phyloP scores from a whole-genome alignment of 1,284 basidiomycete species.

The Ceratobasidium sp. region DNA sequence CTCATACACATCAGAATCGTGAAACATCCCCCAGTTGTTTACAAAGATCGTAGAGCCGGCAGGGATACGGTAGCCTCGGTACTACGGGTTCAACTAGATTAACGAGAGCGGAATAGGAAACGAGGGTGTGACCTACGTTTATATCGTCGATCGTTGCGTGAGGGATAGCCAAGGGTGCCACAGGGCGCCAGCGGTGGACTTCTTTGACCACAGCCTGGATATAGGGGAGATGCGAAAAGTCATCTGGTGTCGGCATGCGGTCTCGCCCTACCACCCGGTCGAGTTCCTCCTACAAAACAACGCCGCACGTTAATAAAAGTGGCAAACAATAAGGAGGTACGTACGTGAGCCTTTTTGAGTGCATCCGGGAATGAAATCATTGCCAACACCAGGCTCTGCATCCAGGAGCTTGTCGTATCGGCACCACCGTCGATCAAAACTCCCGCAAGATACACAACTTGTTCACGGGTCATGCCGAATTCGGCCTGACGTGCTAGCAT shows the following conservation, averaged over 20 bases:
- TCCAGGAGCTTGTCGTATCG: slow-evolving; percentile 52
- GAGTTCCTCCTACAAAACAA: slow-evolving; percentile 53
- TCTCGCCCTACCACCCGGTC: slow-evolving; percentile 55
- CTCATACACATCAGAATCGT: slow-evolving; percentile 45
- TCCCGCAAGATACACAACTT: slow-evolving; percentile 45
- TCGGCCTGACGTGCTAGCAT: slow-evolving; percentile 39
- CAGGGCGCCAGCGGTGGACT: slow-evolving; percentile 48
- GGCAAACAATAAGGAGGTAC: no score
- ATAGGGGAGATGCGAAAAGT: slow-evolving; percentile 56
- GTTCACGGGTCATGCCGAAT: slow-evolving; percentile 39
- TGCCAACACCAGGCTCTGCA: slow-evolving; percentile 50
- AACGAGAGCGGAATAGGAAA: not conserved
- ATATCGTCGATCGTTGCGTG: slow-evolving; percentile 43
- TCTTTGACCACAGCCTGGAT: slow-evolving; percentile 56
- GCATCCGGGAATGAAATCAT: slow-evolving; percentile 44
- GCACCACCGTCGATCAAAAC: slow-evolving; percentile 52
- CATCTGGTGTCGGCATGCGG: slow-evolving; percentile 55
- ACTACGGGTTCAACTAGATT: slow-evolving; percentile 21
- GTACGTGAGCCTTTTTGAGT: slow-evolving; percentile 46
- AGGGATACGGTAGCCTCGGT: slow-evolving; percentile 43
- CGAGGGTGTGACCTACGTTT: slow-evolving; percentile 7
- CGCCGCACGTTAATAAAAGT: no score
- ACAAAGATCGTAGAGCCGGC: slow-evolving; percentile 45
- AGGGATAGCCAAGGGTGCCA: slow-evolving; percentile 43
- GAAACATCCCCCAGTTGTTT: slow-evolving; percentile 46